Base-by-base conservation (phyloP, 1,284 basidiomycete species). In the Melampsora americana region DNA sequence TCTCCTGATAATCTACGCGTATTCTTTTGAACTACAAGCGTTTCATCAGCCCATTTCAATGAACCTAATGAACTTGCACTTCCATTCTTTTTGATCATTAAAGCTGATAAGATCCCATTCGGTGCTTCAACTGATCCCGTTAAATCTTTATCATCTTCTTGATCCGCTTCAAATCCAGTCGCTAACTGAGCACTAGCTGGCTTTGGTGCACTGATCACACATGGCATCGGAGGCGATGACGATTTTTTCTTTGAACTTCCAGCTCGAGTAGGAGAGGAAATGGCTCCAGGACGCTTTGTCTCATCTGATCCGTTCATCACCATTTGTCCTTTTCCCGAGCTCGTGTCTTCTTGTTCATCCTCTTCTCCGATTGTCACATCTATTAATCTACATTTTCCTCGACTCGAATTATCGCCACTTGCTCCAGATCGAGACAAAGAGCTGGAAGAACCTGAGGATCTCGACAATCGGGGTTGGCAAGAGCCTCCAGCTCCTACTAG, bases 161-260 rank as follows among this genome's bases (percentile, higher is more conserved):
- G 39, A 42, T 42, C 39, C 11, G 39, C 39, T 42, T 42, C 39
- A 42, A 42, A 42, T 6, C 39, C 39, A 42, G 39, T 42, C 1
- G 39, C 28, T 9, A 75, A 65, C 39, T 75, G 65, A 18, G 72
- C 59, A 68, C 39, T 75, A 28, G 72, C 72, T 18, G 66, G 66
- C 28, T 68, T 75, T 0, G 72, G 72, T 46, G 66, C 72, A 20
- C 64, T 60, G 30, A 75, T 75, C 3, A 68, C 35, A 46, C 65
- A 66, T 7, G 71, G 65, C n/a, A 39, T 68, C 5, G 66, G 72
- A 46, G 44, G 48, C 28, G 70, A 44, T 32, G 60, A 3, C n/a
- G 68, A 61, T 28, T 46, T n/a, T 18, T 59, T 62, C 28, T 61
- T 70, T 7, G 61, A 5, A 18, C 53, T 35, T 61, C 62, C 46